Base-by-base conservation (phyloP, 805 yeast species). In the Wickerhamiella dianesei region DNA sequence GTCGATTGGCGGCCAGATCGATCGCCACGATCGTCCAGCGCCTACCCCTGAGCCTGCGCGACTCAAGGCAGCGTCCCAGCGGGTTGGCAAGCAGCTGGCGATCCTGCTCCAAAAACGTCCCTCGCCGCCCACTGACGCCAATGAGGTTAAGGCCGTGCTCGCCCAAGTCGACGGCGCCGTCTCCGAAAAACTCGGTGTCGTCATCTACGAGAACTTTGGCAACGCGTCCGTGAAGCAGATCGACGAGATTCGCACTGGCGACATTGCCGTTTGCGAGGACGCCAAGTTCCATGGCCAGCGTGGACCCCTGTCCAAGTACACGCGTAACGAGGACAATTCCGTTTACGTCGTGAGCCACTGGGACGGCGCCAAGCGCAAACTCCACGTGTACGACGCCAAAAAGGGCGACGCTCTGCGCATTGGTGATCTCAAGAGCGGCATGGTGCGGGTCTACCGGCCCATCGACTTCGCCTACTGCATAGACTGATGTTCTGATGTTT, bases 231-330 rank as follows among this genome's bases (percentile, higher is more conserved):
- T 77, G 4, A 64, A 71, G 14, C 77, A 74, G 53, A 56, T 65
- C 25, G 86, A 77, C 46, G 82, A 77, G 37, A 74, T 87, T 46
- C 71, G 74, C 43, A 80, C 94, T 0, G 98, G 98, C 50, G 97
- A 92, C 62, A 71, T 89, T 8, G 64, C 86, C 39, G 82, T 86
- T 44, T 74, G 86, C 51, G 75, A 79, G 56, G 77, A 77, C 47
- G 95, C 86, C 4, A 73, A 73, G 50, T 88, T 89, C 64, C 76
- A 74, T 51, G 75, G 79, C 4, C 84, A 79, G 54, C 72, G 73
- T 45, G 70, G 70, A 3, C 70, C 75, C 32, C 58, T 78, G 36
- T 75, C 70, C 46, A 75, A 71, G 56, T 80, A 81, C 64, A 74
- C 78, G 19, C 56, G 70, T 2, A 61, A 71, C n/a, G 74, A 73